Base-by-base conservation (phyloP, 2,329 filamentous ascomycete species). In the Colletotrichum filicis region DNA sequence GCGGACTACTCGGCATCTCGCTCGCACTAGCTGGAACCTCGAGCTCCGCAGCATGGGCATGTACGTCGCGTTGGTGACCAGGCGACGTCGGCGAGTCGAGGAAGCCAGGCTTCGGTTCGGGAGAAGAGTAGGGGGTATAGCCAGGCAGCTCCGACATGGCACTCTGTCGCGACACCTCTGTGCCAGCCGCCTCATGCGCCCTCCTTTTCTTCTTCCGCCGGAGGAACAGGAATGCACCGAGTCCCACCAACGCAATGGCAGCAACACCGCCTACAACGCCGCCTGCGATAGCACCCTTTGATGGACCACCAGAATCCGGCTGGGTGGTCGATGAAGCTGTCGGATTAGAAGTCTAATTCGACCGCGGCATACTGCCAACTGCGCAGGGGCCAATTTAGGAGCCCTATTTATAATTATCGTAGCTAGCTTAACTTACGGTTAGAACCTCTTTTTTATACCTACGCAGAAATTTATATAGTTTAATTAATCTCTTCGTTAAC, bases 1-100 rank as follows among this genome's bases (percentile, higher is more conserved):
- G 42, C 28, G 62, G 68, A 32, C 68, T 71, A 12, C 68, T 66
- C 8, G 62, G 68, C 68, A 71, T 71, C 62, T 71, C 62, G 46
- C 68, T 71, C 56, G 63, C 68, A 22, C 55, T 66, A 7, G 16
- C 28, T 1, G 62, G 68, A 7, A 71, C 68, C 32, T 71, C 68
- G 7, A 71, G 62, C 46, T 71, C 68, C 26, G 68, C 68, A 12
- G 56, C 68, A 11, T 71, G 62, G 1, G 16, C 9, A 6, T 14
- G 68, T 0, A n/a, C 55, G 26, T 28, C 7, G 55, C 12, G 16
- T 28, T 30, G 26, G 19, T 57, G 55, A 9, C 14, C 55, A 19
- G 56, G 32, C 26, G 55, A 12, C 1, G 61, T 55, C 6, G 68
- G 68, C 19, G 63, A 66, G 8, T 14, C 1, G 7, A 11, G 1